Base-by-base conservation (phyloP, 2,329 filamentous ascomycete genomes). In the Paecilomyces sp. region DNA sequence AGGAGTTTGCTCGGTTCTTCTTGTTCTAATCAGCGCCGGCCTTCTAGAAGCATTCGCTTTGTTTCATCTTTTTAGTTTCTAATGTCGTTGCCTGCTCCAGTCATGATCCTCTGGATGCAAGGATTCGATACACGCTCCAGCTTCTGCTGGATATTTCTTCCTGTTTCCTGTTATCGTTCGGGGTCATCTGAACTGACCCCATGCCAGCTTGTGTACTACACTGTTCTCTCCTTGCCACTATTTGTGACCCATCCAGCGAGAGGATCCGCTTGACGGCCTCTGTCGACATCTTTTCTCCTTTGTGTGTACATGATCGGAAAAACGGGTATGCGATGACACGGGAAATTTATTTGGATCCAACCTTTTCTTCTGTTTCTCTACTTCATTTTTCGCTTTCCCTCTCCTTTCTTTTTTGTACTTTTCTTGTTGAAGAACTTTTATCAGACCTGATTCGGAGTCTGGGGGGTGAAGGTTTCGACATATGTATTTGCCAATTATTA, bases 61-160 rank as follows among this genome's bases (percentile, higher is more conserved):
- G 61, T 59, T 57, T 30, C 13, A 22, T 59, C 34, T 59, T 56
- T 22, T 56, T 62, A 53, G 62, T 31, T 61, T 60, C 65, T 60
- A 58, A 59, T 60, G 57, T 62, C 64, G 66, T 63, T 58, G 61
- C 55, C 18, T 25, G 65, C 63, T 61, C 66, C 67, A 68, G 67
- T 69, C 61, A 69, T 65, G 67, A 65, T 57, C 63, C 59, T 58
- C 65, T 70, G 67, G 67, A 61, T 65, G 60, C 59, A 61, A 61
- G 57, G 57, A 60, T 25, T 59, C 33, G 55, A 57, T 57, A 15
- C 41, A 36, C 13, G 13, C n/a, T 53, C 28, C 51, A 53, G 22
- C 51, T 28, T 53, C 25, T 28, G 22, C 22, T 53, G 51, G 57
- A 53, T 58, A 57, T 63, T 61, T 60, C 62, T 62, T 59, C 57